Conservation (phyloP, 192 early-diverging fungal genomes). For the Coemansia sp. region DNA sequence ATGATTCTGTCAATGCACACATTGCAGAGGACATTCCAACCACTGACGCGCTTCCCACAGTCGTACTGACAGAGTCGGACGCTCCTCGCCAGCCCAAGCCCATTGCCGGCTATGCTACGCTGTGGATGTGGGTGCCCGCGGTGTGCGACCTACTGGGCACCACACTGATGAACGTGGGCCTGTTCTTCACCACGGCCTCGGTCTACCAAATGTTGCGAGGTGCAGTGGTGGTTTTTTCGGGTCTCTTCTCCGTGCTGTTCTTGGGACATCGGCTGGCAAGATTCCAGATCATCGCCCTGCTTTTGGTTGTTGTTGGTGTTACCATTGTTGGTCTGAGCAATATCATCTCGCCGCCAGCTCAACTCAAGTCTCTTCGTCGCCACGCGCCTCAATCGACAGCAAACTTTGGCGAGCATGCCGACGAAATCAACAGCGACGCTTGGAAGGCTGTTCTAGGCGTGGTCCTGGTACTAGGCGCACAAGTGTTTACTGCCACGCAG, state of each 20-base stretch:
- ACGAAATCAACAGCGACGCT: slow-evolving; percentile 34
- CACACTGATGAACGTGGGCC: slow-evolving; percentile 96
- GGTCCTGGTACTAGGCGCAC: slow-evolving; percentile 83
- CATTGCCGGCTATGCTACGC: slow-evolving; percentile 57
- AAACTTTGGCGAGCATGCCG: slow-evolving; percentile 19
- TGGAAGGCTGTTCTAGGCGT: slow-evolving; percentile 78
- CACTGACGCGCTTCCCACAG: slow-evolving; percentile 34
- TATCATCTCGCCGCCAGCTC: slow-evolving; percentile 57
- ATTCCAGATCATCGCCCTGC: slow-evolving; percentile 85
- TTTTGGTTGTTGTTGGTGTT: slow-evolving; percentile 85
- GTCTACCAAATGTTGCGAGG: slow-evolving; percentile 98
- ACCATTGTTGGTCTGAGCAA: slow-evolving; percentile 82
- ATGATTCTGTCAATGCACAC: slow-evolving; percentile 8
- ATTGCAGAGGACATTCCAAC: slow-evolving; percentile 32
- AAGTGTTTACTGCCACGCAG: slow-evolving; percentile 91
- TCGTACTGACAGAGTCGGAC: background rate
- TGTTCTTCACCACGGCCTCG: slow-evolving; percentile 87
- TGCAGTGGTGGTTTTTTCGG: slow-evolving; percentile 94
- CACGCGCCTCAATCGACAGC: background rate
- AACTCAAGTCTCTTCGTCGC: slow-evolving; percentile 7
- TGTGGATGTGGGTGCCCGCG: slow-evolving; percentile 71
- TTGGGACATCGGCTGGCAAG: slow-evolving; percentile 74
- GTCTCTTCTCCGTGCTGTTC: slow-evolving; percentile 86
- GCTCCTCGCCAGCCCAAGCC: slow-evolving; percentile 39
- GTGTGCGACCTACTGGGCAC: slow-evolving; percentile 76